A percentile compares a stretch with the other conserved stretches of the same genome.
These are phyloP conservation scores for Hirsutella thompsonii DNA, from an alignment of 2,329 filamentous ascomycete species.

Conservation along the genomic window DNA sequence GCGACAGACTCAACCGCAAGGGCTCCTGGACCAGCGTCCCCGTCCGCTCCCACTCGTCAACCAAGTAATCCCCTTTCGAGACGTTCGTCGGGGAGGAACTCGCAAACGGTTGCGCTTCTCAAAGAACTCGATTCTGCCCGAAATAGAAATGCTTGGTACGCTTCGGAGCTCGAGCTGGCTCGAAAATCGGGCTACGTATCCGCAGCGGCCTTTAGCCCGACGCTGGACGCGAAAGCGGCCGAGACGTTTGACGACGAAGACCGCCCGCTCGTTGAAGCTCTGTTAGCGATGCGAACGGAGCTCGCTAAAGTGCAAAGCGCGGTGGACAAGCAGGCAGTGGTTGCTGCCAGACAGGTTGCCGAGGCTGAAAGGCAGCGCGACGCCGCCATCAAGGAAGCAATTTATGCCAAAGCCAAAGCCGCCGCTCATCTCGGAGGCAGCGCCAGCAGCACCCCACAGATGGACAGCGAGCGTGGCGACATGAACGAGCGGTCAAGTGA, in stretches of 20 bases:
- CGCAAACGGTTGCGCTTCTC: conserved; percentile 59
- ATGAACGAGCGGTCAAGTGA: conserved; percentile 47
- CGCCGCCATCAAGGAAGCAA: conserved; percentile 84
- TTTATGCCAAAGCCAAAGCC: conserved; percentile 87
- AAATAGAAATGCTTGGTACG: conserved; percentile 91
- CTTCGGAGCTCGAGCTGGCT: conserved; percentile 84
- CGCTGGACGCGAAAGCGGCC: conserved; percentile 61
- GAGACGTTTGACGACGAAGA: conserved; percentile 88
- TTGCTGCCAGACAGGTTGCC: conserved; percentile 80
- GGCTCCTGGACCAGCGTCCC: conserved; percentile 37
- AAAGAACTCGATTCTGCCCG: conserved; percentile 80
- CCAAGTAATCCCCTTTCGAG: conserved; percentile 44
- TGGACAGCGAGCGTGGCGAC: conserved; percentile 48
- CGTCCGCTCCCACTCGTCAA: conserved; percentile 44
- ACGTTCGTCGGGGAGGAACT: conserved; percentile 46
- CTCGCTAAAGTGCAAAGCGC: conserved; percentile 79
- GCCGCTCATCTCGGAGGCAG: conserved; percentile 63
- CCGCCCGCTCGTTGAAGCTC: conserved; percentile 78
- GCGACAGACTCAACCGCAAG: conserved; percentile 43
- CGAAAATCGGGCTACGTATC: conserved; percentile 79
- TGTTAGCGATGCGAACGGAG: conserved; percentile 83
- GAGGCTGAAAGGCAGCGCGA: conserved; percentile 93
- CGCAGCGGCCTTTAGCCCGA: conserved; percentile 54
- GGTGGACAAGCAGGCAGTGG: conserved; percentile 75
- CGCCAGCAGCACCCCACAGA: conserved; percentile 44